Evolutionary conservation across 306 rosid species (phyloP).

Genomic region (Ormosia semicastrata): DNA sequence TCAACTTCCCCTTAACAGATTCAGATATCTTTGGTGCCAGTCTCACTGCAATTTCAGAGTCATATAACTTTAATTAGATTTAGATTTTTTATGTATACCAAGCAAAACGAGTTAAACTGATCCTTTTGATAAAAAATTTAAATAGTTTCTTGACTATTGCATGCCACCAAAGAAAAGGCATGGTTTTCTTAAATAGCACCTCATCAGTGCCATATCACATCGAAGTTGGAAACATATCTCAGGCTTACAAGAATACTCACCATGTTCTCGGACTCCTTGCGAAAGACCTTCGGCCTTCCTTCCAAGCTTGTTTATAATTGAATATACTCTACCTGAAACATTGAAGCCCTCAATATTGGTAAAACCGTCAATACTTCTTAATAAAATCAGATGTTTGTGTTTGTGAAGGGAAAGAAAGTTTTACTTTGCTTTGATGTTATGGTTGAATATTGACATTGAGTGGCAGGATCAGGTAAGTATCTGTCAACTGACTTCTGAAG

Average conservation of each 20-base stretch:
- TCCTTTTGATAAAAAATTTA: not conserved
- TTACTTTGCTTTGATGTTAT: constrained; percentile 30
- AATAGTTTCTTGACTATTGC: not conserved
- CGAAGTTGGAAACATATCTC: not conserved
- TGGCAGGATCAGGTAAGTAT: constrained; percentile 32
- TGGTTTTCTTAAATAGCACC: not conserved
- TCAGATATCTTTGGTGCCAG: too few relatives aligned
- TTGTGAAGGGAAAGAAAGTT: not conserved
- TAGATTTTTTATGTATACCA: too few relatives aligned
- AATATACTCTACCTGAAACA: constrained; percentile 19
- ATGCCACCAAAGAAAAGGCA: not conserved
- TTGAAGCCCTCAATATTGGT: not conserved
- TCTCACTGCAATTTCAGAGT: too few relatives aligned
- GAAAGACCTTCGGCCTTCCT: not conserved
- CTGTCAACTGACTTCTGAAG: constrained; percentile 27
- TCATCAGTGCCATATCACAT: not conserved
- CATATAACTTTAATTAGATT: too few relatives aligned
- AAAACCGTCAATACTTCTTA: not conserved
- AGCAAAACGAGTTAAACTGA: too few relatives aligned
- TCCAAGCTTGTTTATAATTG: not conserved
- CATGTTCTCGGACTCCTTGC: constrained; percentile 7
- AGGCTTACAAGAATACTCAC: not conserved
- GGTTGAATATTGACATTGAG: constrained; percentile 25
- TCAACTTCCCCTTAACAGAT: too few relatives aligned
- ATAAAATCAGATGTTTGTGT: not conserved